phyloP scores from a whole-genome alignment of 805 yeast species.

The Wickerhamiella australiensis region DNA sequence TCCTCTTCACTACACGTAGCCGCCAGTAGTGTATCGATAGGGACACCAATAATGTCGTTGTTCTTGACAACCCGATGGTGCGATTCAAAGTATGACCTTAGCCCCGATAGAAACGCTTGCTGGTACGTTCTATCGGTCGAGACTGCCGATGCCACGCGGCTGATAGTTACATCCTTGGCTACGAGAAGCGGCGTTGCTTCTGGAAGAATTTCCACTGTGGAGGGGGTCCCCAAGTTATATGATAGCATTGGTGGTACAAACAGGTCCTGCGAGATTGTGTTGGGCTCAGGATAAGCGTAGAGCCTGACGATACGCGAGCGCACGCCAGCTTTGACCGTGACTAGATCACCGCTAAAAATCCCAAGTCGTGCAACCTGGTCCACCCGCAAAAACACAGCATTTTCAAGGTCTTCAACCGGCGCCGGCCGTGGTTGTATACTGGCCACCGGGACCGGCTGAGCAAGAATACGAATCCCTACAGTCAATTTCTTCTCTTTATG shows the following conservation, averaged over 20 bases:
- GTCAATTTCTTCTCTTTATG: conserved; percentile 1
- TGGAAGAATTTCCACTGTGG: conserved; percentile 17
- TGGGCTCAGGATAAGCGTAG: conserved; percentile 56
- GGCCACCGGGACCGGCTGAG: conserved; percentile 11
- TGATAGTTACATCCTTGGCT: conserved; percentile 53
- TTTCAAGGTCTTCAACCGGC: conserved; percentile 35
- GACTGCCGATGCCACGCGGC: conserved; percentile 56
- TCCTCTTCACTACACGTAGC: conserved; percentile 31
- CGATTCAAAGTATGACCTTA: conserved; percentile 50
- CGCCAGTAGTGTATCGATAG: conserved; percentile 59
- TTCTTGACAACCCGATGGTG: conserved; percentile 44
- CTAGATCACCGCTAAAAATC: conserved; percentile 57
- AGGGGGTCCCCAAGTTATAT: conserved; percentile 36
- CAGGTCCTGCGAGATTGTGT: conserved; percentile 32
- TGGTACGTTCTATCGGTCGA: conserved; percentile 56
- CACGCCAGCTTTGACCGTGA: conserved; percentile 21
- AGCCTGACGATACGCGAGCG: conserved; percentile 32
- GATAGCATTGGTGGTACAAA: conserved; percentile 54
- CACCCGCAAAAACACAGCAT: conserved; percentile 37
- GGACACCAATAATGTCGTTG: conserved; percentile 66
- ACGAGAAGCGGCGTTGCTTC: conserved; percentile 28
- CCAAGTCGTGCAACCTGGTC: conserved; percentile 46
- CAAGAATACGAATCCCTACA: conserved; percentile 10
- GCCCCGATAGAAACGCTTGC: conserved; percentile 44
- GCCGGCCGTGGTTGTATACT: conserved; percentile 19